Conservation (phyloP, 345 rosid species). For the Melaleuca alternifolia region DNA sequence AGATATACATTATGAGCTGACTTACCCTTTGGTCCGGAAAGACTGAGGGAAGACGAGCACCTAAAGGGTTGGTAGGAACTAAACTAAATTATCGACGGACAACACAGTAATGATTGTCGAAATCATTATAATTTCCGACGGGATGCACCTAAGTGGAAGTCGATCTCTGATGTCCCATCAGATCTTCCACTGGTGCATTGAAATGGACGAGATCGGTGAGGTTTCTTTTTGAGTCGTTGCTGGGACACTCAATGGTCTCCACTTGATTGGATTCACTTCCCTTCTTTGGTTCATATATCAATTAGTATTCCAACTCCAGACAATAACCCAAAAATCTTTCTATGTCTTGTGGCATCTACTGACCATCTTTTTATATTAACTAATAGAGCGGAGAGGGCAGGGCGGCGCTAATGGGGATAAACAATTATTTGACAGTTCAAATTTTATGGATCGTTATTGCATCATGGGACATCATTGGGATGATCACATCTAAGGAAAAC, state of each 20-base stretch:
- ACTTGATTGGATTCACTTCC: background rate
- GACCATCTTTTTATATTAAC: background rate
- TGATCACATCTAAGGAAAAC: background rate
- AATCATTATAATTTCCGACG: background rate
- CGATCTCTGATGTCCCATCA: background rate
- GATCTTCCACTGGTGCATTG: background rate
- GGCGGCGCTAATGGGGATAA: background rate
- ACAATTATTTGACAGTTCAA: background rate
- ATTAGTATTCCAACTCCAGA: background rate
- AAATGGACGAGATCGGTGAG: background rate
- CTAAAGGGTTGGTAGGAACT: background rate
- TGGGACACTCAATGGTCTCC: no score
- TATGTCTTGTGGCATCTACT: background rate
- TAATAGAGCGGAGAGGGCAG: background rate
- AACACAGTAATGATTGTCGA: background rate
- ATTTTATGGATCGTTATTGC: background rate
- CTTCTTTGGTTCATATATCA: background rate
- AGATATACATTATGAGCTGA: background rate
- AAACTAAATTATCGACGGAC: background rate
- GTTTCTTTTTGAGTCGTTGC: no score
- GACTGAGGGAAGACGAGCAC: background rate
- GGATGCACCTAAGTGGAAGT: background rate
- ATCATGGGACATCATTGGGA: background rate
- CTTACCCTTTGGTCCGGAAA: background rate
- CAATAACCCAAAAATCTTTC: background rate